Evolutionary conservation across 164 flowering plant species (phyloP).

Genomic region (Piper longum): DNA sequence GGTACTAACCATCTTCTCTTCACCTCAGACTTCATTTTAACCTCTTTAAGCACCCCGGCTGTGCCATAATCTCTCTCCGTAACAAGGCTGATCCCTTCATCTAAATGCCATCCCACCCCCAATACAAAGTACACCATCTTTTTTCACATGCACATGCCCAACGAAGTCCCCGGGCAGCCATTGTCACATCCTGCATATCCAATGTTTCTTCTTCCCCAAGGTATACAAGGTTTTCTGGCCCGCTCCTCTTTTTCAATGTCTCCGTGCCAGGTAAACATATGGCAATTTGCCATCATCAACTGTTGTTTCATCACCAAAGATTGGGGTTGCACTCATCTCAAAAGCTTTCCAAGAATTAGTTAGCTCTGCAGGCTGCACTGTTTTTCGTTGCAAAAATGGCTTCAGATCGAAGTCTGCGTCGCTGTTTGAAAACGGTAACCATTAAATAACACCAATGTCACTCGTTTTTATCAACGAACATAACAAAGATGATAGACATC

Average conservation of each 20-base stretch:
- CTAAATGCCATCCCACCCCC: constrained; percentile 92
- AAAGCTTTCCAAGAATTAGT: constrained; percentile 86
- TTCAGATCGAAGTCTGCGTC: constrained; percentile 51
- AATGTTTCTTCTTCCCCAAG: constrained; percentile 81
- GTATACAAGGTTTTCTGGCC: constrained; percentile 52
- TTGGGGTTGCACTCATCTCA: constrained; percentile 79
- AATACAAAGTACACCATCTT: constrained; percentile 74
- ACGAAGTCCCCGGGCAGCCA: constrained; percentile 94
- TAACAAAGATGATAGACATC: neutral
- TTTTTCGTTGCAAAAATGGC: constrained; percentile 69
- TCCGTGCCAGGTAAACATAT: constrained; percentile 74
- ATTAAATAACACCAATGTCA: neutral
- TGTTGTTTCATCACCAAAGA: constrained; percentile 33
- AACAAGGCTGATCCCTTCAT: constrained; percentile 86
- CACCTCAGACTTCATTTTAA: constrained; percentile 64
- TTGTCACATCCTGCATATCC: constrained; percentile 67
- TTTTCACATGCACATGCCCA: constrained; percentile 57
- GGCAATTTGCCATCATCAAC: constrained; percentile 30
- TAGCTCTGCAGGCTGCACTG: constrained; percentile 62
- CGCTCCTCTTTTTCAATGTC: constrained; percentile 65
- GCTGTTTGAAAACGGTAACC: constrained; percentile 18
- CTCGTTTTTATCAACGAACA: no score
- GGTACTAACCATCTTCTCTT: constrained; percentile 88
- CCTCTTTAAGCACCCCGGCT: constrained; percentile 88
- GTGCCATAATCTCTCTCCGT: constrained; percentile 92